Conservation (phyloP, 2,329 filamentous ascomycete species). For the Clonostachys chloroleuca region DNA sequence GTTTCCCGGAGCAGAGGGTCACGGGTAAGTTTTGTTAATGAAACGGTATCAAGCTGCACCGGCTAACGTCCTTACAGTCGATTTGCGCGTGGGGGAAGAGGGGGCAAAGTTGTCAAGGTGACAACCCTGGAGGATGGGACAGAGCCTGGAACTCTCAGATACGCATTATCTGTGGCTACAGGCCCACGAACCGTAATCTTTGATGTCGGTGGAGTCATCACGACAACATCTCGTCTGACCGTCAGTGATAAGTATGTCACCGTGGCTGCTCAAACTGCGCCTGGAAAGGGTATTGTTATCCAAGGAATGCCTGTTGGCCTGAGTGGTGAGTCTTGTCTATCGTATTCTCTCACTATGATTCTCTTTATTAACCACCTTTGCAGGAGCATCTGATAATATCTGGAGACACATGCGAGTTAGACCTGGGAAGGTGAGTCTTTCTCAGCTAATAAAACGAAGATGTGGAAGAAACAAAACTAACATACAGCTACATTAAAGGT, state of each 20-base stretch:
- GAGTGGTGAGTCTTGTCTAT: slow-evolving; percentile 7
- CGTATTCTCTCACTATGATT: too few relatives aligned
- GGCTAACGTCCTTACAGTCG: slow-evolving; percentile 6
- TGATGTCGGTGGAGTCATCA: slow-evolving; percentile 40
- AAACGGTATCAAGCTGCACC: too few relatives aligned
- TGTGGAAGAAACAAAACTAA: too few relatives aligned
- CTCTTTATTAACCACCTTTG: not conserved
- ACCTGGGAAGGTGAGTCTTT: slow-evolving; percentile 11
- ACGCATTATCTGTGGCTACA: slow-evolving; percentile 28
- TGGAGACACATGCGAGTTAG: slow-evolving; percentile 16
- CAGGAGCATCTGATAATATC: slow-evolving; percentile 18
- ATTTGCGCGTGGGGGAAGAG: slow-evolving; percentile 24
- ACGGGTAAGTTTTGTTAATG: slow-evolving; percentile 11
- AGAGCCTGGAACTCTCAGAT: slow-evolving; percentile 23
- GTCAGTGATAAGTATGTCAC: slow-evolving; percentile 36
- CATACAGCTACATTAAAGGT: slow-evolving; percentile 5
- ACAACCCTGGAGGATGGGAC: slow-evolving; percentile 23
- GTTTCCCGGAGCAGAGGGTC: slow-evolving; percentile 30
- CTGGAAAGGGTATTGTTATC: slow-evolving; percentile 30
- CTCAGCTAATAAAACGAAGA: too few relatives aligned
- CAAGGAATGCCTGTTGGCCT: slow-evolving; percentile 22
- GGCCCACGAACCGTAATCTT: slow-evolving; percentile 40
- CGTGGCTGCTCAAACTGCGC: slow-evolving; percentile 43
- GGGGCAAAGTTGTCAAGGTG: slow-evolving; percentile 27
- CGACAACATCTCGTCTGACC: slow-evolving; percentile 35